Conservation (phyloP, 2,329 filamentous ascomycete species). For the Onygena corvina region DNA sequence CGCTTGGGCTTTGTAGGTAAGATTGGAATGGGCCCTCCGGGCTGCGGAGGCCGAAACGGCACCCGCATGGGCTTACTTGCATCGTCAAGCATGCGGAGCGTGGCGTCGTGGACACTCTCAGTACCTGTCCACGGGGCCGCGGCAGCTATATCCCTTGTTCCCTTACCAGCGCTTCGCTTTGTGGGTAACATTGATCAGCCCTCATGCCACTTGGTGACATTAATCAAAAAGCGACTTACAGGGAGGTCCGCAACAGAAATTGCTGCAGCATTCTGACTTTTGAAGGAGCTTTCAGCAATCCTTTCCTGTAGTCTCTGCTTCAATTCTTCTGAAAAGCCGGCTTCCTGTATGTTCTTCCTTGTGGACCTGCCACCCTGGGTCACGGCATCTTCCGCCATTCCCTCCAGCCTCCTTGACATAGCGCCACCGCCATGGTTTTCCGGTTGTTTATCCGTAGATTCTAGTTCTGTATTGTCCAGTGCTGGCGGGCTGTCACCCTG, state of each 20-base stretch:
- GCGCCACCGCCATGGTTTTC: slow-evolving; percentile 31
- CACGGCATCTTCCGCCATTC: slow-evolving; percentile 50
- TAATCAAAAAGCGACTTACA: too few relatives aligned
- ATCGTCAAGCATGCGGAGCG: slow-evolving; percentile 66
- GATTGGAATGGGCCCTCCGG: slow-evolving; percentile 32
- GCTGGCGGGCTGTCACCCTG: not conserved
- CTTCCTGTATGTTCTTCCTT: slow-evolving; percentile 46
- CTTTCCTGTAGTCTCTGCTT: slow-evolving; percentile 47
- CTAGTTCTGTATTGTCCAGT: not conserved
- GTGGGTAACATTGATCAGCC: not conserved
- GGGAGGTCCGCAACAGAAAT: slow-evolving; percentile 45
- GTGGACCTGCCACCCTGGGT: slow-evolving; percentile 44
- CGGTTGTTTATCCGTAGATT: not conserved
- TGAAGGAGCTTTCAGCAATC: slow-evolving; percentile 45
- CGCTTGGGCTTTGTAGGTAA: slow-evolving; percentile 35
- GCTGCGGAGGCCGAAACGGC: slow-evolving; percentile 31
- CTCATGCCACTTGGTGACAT: too few relatives aligned
- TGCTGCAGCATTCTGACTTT: slow-evolving; percentile 41
- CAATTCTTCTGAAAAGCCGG: slow-evolving; percentile 51
- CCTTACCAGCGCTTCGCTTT: slow-evolving; percentile 49
- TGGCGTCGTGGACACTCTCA: slow-evolving; percentile 61
- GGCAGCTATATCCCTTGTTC: slow-evolving; percentile 55
- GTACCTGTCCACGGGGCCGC: slow-evolving; percentile 65
- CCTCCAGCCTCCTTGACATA: slow-evolving; percentile 45
- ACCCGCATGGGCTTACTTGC: slow-evolving; percentile 45